Evolutionary conservation across 257 asterid genomes (phyloP), one percentile per base, ranked within the genome.

Genomic region (Scutellaria barbata): DNA sequence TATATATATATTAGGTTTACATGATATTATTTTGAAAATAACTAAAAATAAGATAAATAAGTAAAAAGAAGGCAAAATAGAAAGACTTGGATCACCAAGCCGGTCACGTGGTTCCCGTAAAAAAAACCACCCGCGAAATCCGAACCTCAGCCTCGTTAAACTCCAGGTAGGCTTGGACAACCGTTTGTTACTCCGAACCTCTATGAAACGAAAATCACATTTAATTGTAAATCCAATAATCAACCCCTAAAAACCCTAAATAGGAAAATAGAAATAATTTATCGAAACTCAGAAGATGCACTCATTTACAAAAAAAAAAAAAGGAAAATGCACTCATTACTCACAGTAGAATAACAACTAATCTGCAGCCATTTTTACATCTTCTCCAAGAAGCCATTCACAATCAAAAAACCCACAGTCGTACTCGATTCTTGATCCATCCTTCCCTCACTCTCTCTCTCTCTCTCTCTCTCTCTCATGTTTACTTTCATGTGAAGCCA

Each of bases 401-500:
- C 39, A 22, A 56, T 16, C 35, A 13, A 37, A 50, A 43, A 8
- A 11, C 66, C 42, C 62, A 22, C 48, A 7, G 39, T n/a, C 20
- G 13, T 39, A 40, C 58, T 68, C 46, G 71, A 51, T 63, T 51
- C 37, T 16, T 47, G 20, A 4, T 42, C 66, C 73, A 40, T 2
- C 4, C 30, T 10, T 63, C 63, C 63, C 7, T 57, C 56, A 41
- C 56, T 20, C 61, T 48, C 10, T n/a, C 35, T 12, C 40, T 5
- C 10, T 37, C 41, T 47, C 37, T 57, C 60, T 67, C 8, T 60
- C 61, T 62, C 66, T 35, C 63, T 55, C 17, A 14, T 8, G 71
- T 54, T 85, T 74, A 67, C 95, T 88, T 92, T 83, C 82, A 75
- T 85, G 86, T 75, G 87, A 88, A 87, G 92, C 86, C 68, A 87